Evolutionary conservation across 2,329 filamentous ascomycete genomes (phyloP), one percentile per base, ranked within the genome.

Genomic region (Leptographium flavum): DNA sequence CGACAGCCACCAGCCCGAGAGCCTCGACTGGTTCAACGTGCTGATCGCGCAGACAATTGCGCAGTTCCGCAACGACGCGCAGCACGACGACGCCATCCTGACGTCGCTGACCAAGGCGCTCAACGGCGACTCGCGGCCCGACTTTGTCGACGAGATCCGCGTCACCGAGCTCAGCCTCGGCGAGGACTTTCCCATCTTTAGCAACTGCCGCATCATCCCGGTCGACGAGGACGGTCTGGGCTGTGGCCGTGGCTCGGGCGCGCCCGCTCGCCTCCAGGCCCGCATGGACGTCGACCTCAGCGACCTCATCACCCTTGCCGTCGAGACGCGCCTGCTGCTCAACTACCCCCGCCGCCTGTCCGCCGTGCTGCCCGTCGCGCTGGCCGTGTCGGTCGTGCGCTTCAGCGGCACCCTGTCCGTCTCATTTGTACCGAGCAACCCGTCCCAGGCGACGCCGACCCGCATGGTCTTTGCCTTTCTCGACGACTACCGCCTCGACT

Each of bases 11-110:
- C 92, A 96, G 62, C 92, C 92, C 1, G 92, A 98, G 63, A 93
- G 85, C 47, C 65, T 98, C 49, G 92, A 98, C 63, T 98, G 92
- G 92, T 96, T 98, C 72, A 98, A 98, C 59, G 92, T 98, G 23
- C 70, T 98, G 45, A 81, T 96, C 43, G 92, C 88, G 2, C 92
- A 98, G 64, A 94, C 92, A 0, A 93, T 98, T 52, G 90, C 92
- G 1, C 92, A 98, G 61, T 85, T 96, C 56, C 75, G 92, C 48
- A 86, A 83, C 54, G 93, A 96, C 57, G 92, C 92, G 2, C 84
- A 93, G 55, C 80, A 92, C 52, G 83, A 96, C 54, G 87, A 92
- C 58, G 86, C 86, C 4, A 93, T 98, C 35, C 73, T 98, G 27
- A 81, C 75, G 25, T 92, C 84, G 6, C 67, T 98, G 33, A 93